Conservation (phyloP, 176 grass and related monocot species). For the Carex myosuroides region DNA sequence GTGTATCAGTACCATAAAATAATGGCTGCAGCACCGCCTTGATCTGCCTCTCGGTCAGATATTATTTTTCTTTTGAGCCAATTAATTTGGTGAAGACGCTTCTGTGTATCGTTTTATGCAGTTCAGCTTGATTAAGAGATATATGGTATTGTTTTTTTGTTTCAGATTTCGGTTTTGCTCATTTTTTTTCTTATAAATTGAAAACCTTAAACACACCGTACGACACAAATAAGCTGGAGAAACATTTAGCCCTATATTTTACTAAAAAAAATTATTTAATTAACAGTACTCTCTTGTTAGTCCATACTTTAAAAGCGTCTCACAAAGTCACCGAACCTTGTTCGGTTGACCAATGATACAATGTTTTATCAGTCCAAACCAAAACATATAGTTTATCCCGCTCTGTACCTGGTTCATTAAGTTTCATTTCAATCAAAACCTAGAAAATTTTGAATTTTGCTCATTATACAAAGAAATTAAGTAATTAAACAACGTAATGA, state of each 20-base stretch:
- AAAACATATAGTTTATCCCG: background rate
- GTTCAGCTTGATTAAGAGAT: background rate
- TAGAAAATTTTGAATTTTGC: background rate
- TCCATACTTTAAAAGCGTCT: background rate
- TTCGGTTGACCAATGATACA: background rate
- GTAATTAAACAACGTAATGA: background rate
- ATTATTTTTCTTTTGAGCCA: background rate
- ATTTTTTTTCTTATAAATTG: background rate
- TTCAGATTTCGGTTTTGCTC: background rate
- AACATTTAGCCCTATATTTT: background rate
- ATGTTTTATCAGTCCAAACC: background rate
- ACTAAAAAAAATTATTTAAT: background rate
- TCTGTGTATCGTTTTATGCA: background rate
- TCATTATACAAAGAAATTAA: background rate
- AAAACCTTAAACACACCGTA: background rate
- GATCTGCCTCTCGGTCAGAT: background rate
- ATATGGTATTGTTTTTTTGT: background rate
- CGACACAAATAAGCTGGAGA: background rate
- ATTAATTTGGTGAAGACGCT: background rate
- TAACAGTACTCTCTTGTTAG: background rate
- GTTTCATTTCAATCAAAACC: background rate
- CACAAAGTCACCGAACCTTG: background rate
- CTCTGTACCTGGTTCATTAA: too few relatives aligned
- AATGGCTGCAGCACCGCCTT: background rate
- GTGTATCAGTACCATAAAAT: too few relatives aligned